A percentile compares a stretch with the other conserved stretches of the same genome.
These are phyloP conservation scores for Apiospora hydei DNA, from an alignment of 2,329 filamentous ascomycete genomes.

Conservation along the genomic window DNA sequence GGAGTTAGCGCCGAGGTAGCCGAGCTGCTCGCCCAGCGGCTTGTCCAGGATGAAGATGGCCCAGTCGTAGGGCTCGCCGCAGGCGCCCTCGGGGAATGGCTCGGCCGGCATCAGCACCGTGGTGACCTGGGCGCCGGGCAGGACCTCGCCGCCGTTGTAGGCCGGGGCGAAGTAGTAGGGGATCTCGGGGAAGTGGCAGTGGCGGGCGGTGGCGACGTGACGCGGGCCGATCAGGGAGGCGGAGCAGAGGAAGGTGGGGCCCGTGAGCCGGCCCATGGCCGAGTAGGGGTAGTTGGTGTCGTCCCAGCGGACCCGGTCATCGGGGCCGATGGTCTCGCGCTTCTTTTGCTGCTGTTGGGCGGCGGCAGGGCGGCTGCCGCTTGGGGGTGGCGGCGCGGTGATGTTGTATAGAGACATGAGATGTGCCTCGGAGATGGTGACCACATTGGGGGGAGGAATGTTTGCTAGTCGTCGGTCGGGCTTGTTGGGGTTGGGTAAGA, in stretches of 20 bases:
- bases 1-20: background rate
- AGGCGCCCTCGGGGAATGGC: background rate
- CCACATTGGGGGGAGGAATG: background rate
- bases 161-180: slow-evolving; percentile 17
- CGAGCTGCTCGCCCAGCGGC: background rate
- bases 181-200: background rate
- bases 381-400: background rate
- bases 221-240: slow-evolving; percentile 9
- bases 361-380: background rate
- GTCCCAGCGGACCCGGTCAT: slow-evolving; percentile 3
- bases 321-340: slow-evolving; percentile 7
- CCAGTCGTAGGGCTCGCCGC: background rate
- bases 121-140: background rate
- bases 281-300: slow-evolving; percentile 14
- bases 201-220: slow-evolving; percentile 7
- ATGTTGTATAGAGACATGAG: background rate
- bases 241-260: background rate
- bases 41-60: slow-evolving; percentile 13
- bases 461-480: background rate
- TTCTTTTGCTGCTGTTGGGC: background rate
- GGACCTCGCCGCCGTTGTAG: background rate
- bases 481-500: background rate
- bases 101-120: background rate
- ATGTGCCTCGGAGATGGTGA: background rate
- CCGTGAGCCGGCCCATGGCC: background rate